A percentile compares a stretch with the other conserved stretches of the same genome.
phyloP scores from a whole-genome alignment of 2,329 filamentous ascomycete species.

The Dactylellina haptotyla region DNA sequence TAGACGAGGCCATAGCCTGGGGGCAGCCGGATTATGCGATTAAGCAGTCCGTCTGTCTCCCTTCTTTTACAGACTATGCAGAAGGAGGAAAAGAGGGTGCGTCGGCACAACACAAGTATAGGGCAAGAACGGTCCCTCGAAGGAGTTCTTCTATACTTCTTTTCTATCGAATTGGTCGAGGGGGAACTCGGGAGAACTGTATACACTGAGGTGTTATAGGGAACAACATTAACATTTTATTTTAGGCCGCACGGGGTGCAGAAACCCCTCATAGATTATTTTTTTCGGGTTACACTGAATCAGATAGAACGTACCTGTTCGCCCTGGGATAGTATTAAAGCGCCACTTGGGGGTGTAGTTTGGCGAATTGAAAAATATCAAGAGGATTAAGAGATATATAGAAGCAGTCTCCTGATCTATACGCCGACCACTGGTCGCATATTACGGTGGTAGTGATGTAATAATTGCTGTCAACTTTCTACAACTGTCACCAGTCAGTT shows the following conservation, averaged over 20 bases:
- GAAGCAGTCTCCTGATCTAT: constrained; percentile 45
- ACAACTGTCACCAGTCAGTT: constrained; percentile 53
- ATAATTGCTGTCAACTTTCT: constrained; percentile 52
- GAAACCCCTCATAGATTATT: constrained; percentile 53
- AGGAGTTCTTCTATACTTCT: constrained; percentile 54
- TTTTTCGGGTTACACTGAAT: constrained; percentile 39
- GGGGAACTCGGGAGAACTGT: constrained; percentile 38
- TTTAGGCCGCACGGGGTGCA: constrained; percentile 2
- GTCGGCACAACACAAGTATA: constrained; percentile 35
- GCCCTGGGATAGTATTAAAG: constrained; percentile 23
- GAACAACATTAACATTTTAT: constrained; percentile 19
- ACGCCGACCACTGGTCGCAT: constrained; percentile 16
- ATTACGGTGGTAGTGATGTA: constrained; percentile 53
- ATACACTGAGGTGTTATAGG: constrained; percentile 19
- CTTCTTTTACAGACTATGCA: constrained; percentile 22
- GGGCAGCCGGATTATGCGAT: constrained; percentile 50
- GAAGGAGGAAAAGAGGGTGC: constrained; percentile 27
- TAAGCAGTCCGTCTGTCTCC: constrained; percentile 50
- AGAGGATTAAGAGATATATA: constrained; percentile 26
- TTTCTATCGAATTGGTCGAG: constrained; percentile 15
- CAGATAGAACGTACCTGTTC: constrained; percentile 43
- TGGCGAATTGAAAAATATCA: constrained; percentile 15
- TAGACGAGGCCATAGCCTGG: constrained; percentile 53
- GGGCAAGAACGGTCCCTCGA: constrained; percentile 21
- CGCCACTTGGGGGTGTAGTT: constrained; percentile 20